Evolutionary conservation across 805 yeast species (phyloP), one percentile per base, ranked within the genome.

Genomic region (Monosporozyma aerobia): DNA sequence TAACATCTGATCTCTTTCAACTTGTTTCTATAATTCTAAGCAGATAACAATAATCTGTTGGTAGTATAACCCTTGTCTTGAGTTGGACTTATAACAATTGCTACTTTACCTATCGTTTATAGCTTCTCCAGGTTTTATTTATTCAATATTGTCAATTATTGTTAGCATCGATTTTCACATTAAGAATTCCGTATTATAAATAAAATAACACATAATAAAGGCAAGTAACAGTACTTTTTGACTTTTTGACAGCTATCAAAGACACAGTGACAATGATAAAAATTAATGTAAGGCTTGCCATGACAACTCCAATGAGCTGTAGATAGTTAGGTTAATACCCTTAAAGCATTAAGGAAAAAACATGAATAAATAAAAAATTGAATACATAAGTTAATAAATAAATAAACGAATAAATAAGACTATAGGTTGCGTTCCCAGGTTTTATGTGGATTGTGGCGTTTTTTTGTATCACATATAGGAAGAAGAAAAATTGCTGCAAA

Each of bases 1-100:
- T 45, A 61, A 51, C 63, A 60, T 60, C 11, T 6, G 19, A 35
- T 35, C 39, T 35, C 7, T 13, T 30, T 32, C 11, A 32, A 5
- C 10, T 27, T 5, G 29, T 27, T 5, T 27, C 29, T 27, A 27
- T 5, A 27, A 5, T 5, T 27, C 7, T 27, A 32, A 32, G 35
- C 14, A 32, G 10, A 32, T 32, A 32, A 32, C 9, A 32, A 13
- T 13, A 32, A 32, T 7, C 9, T 11, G 10, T 9, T 32, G 35
- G 10, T 32, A 9, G 11, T 13, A 32, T 30, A 32, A 32, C 14
- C 35, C 5, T 11, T 32, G 10, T 30, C 14, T 32, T 32, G 4
- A 3, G 11, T 32, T 11, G 4, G 13, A 5, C 14, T n/a, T 13
- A 14, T 35, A 35, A 8, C 10, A 11, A 3, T 9, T 13, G 14